Evolutionary conservation across 768 basidiomycete genomes (phyloP).

Genomic region (Lactarius evosmus): DNA sequence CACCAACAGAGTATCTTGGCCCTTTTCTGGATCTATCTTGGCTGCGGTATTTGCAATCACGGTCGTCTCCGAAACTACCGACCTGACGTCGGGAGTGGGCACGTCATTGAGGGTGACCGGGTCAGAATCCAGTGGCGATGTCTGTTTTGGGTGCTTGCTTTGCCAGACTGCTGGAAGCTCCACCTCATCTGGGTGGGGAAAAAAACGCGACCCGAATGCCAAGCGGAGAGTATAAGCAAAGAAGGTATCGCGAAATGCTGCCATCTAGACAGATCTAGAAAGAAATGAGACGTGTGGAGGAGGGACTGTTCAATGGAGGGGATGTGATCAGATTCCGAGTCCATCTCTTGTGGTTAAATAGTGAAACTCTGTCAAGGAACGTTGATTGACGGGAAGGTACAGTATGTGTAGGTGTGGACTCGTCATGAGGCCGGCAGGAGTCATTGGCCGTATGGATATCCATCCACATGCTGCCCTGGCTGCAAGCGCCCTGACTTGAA

Average conservation of each 20-base stretch:
- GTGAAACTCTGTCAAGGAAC: neutral
- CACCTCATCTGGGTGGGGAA: slow-evolving; percentile 27
- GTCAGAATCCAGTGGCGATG: slow-evolving; percentile 2
- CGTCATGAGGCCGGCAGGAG: neutral
- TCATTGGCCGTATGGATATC: neutral
- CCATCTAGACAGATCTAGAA: slow-evolving; percentile 2
- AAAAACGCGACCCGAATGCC: slow-evolving; percentile 29
- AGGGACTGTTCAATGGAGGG: neutral
- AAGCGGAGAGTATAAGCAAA: slow-evolving; percentile 35
- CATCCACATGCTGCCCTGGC: too few species aligned
- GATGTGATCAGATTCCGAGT: neutral
- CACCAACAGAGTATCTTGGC: slow-evolving; percentile 30
- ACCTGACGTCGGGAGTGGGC: neutral
- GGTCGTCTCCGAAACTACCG: slow-evolving; percentile 9
- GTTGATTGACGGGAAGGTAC: neutral
- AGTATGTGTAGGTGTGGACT: neutral
- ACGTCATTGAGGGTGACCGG: neutral
- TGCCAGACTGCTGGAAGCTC: slow-evolving; percentile 24
- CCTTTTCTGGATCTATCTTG: slow-evolving; percentile 15
- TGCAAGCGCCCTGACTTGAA: too few species aligned
- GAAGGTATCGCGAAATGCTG: slow-evolving; percentile 33
- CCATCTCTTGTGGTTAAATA: slow-evolving; percentile 16
- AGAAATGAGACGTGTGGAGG: neutral
- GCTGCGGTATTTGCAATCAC: neutral
- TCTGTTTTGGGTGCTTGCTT: slow-evolving; percentile 11